Percentiles rank a stretch among this genome's conserved stretches.
These are phyloP conservation scores for Phytophthora palmivora DNA, from an alignment of 352 stramenopile species.

Conservation along the genomic window DNA sequence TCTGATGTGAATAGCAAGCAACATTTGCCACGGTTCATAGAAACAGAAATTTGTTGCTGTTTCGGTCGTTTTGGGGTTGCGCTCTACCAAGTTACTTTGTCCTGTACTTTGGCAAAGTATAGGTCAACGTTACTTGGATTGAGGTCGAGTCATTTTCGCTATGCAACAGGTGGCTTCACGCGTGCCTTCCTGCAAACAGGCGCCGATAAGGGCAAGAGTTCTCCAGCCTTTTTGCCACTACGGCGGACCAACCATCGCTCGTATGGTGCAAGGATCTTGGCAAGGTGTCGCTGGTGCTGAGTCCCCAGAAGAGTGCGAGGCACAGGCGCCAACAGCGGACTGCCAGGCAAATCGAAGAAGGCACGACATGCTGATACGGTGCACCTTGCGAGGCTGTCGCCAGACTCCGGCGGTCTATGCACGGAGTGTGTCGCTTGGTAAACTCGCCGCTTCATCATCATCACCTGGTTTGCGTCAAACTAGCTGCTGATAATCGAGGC, in stretches of 20 bases:
- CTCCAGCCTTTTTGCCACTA: conserved; percentile 24
- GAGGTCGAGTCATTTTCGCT: background rate
- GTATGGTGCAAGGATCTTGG: background rate
- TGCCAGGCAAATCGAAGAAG: conserved; percentile 9
- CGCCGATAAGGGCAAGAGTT: conserved; percentile 33
- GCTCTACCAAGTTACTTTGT: no score
- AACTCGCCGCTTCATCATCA: conserved; percentile 20
- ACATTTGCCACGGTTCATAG: background rate
- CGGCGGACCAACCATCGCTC: conserved; percentile 15
- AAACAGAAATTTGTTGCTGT: background rate
- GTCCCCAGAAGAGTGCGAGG: conserved; percentile 13
- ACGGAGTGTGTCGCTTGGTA: conserved; percentile 21
- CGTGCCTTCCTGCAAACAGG: conserved; percentile 24
- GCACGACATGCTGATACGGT: conserved; percentile 34
- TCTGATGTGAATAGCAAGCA: conserved; percentile 24
- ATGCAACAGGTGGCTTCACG: background rate
- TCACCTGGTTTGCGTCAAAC: conserved; percentile 5
- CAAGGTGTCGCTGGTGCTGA: background rate
- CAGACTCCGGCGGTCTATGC: conserved; percentile 24
- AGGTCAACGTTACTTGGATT: background rate
- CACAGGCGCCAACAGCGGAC: conserved; percentile 3
- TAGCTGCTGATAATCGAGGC: background rate
- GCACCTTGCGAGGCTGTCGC: conserved; percentile 28
- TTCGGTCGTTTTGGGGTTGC: background rate
- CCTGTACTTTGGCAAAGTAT: no score